phyloP scores from a whole-genome alignment of 306 rosid genomes.

The Acmispon strigosus region DNA sequence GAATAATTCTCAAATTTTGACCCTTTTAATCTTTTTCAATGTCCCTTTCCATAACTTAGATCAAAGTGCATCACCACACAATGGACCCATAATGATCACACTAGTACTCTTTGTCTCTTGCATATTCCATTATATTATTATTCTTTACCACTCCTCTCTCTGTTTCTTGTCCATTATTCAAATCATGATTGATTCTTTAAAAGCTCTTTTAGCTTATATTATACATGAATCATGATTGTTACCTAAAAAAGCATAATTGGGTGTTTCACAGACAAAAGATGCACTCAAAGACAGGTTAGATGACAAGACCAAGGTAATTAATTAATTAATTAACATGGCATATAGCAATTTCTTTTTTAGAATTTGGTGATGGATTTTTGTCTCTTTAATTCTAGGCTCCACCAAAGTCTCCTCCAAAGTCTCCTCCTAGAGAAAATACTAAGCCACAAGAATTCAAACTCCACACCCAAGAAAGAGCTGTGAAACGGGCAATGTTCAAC shows the following conservation, averaged over 20 bases:
- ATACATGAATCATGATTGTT: slow-evolving; percentile 12
- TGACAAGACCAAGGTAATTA: slow-evolving; percentile 45
- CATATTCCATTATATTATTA: not conserved
- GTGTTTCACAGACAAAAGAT: slow-evolving; percentile 50
- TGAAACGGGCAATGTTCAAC: slow-evolving; percentile 84
- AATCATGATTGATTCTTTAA: slow-evolving; percentile 1
- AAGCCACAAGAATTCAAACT: slow-evolving; percentile 79
- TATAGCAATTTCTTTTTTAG: not conserved
- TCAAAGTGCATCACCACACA: slow-evolving; percentile 8
- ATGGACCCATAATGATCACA: slow-evolving; percentile 23
- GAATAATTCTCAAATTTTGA: not conserved
- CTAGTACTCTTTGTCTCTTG: not conserved
- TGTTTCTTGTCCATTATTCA: slow-evolving; percentile 6
- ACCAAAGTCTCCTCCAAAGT: slow-evolving; percentile 41
- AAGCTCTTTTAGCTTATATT: not conserved
- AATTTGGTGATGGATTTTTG: slow-evolving; percentile 4
- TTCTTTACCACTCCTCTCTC: not conserved
- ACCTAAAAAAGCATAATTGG: slow-evolving; percentile 18
- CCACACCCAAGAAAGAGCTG: slow-evolving; percentile 82
- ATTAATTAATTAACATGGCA: not conserved
- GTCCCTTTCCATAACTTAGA: slow-evolving; percentile 2
- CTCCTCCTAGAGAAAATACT: slow-evolving; percentile 55
- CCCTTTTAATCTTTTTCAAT: not conserved
- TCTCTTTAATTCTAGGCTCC: slow-evolving; percentile 29
- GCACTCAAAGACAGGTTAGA: slow-evolving; percentile 37